phyloP scores from a whole-genome alignment of 2,329 filamentous ascomycete genomes.

The Fusarium pseudonygamai region DNA sequence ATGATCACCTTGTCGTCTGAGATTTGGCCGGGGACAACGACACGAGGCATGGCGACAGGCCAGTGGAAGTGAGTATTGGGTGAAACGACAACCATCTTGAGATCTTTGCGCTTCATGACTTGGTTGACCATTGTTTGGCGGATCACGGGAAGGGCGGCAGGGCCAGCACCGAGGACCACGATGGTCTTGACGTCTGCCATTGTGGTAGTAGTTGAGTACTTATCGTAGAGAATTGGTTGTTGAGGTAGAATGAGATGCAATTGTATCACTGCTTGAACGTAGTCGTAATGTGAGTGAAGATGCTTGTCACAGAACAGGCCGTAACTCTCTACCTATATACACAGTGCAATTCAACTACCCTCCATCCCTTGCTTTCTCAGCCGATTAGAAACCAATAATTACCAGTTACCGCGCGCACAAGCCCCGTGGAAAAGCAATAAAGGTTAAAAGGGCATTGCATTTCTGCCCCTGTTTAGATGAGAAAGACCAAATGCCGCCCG shows the following conservation, averaged over 20 bases:
- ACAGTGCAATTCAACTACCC: neutral
- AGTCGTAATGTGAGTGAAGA: neutral
- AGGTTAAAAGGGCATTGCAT: neutral
- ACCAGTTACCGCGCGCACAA: neutral
- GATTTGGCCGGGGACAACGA: constrained; percentile 57
- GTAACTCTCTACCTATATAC: constrained; percentile 9
- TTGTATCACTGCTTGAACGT: neutral
- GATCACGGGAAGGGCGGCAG: constrained; percentile 57
- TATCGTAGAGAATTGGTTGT: neutral
- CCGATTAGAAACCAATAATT: constrained; percentile 6
- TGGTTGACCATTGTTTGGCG: constrained; percentile 61
- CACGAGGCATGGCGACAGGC: constrained; percentile 58
- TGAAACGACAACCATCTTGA: constrained; percentile 57
- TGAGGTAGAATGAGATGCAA: neutral
- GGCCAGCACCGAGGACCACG: constrained; percentile 61
- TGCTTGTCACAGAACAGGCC: neutral
- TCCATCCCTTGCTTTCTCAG: constrained; percentile 5
- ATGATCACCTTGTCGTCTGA: constrained; percentile 52
- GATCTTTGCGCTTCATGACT: constrained; percentile 50
- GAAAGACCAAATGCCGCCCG: neutral
- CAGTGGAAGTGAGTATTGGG: constrained; percentile 62
- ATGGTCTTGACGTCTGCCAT: constrained; percentile 50
- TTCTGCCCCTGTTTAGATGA: neutral
- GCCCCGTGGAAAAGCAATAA: neutral
- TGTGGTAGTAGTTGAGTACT: neutral